Evolutionary conservation across 495 filamentous ascomycete species (phyloP), one percentile per base, ranked within the genome.

Genomic region (Aspergillus leporis): DNA sequence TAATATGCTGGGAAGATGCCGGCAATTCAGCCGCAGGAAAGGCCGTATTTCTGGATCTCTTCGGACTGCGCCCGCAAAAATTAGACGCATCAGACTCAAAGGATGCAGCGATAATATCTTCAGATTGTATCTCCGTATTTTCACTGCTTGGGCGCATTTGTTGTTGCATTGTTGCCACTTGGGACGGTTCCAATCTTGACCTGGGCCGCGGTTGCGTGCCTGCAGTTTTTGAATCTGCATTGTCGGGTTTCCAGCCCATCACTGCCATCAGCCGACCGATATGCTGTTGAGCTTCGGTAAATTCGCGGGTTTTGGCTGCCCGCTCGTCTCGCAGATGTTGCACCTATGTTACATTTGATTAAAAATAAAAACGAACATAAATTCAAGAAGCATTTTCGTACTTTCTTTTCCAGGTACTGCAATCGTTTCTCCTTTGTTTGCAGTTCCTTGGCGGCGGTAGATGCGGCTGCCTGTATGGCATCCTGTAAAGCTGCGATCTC

Each of bases 261-360:
- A 83, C 73, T 18, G 61, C 66, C 74, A 81, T 80, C 8, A 81
- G 62, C 8, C 74, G 72, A 21, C 76, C 63, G 34, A 79, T 79
- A 21, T 81, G 77, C 45, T 81, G 74, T 56, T 81, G 78, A 16
- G 78, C 77, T 53, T 81, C 76, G 0, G 70, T 73, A 40, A 83
- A 78, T 51, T 83, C 78, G 13, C 72, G 71, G n/a, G 77, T 73
- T 58, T 77, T 78, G 19, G 73, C 67, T 25, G 76, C 67, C 51
- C 74, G 65, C 51, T 78, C 74, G 38, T 75, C 66, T 14, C 71
- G 71, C 32, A 79, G 58, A 12, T 70, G 66, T 61, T 78, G 73
- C 31, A 78, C 60, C 77, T 80, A 38, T 13, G 16, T 13, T 14
- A 47, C 0, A 23, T 30, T 12, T 0, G 34, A 65, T 58, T 47